Evolutionary conservation across 1,284 basidiomycete genomes (phyloP), one percentile per base, ranked within the genome.

Genomic region (Clitocybe nebularis): DNA sequence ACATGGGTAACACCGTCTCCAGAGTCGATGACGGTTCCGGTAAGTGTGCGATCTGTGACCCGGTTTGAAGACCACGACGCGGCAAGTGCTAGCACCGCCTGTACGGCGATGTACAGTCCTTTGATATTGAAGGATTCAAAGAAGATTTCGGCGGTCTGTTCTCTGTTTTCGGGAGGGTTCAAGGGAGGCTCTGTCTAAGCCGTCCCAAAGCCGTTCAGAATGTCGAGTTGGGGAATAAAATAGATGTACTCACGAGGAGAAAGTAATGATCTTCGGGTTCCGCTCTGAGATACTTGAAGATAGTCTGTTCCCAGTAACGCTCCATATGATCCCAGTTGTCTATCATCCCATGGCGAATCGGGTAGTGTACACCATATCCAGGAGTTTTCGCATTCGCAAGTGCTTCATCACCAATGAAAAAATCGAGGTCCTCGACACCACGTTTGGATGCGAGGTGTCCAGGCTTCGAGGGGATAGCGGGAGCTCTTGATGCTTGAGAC

Each of bases 291-390:
- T 99, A 99, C 71, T 99, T 99, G 84, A 99, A 99, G 78, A 99
- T 99, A 54, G 89, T 93, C 73, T 99, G 95, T 67, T 98, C 94
- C 96, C 95, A 99, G 69, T 94, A 99, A 7, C 96, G 77, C 66
- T 99, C 96, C 96, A 99, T 99, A 58, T 96, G 84, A 68, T 99
- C 96, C 96, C 96, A 99, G 62, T 99, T 98, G 54, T 99, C 96
- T 60, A 99, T 97, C 83, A 93, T 86, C 26, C 96, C 96, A 62
- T 99, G 96, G 43, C 90, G 81, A 61, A 99, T 98, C 16, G 96
- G 96, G 67, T 98, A 97, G 67, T 95, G 89, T 11, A 99, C 81
- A 29, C 89, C 86, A 69, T 99, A 99, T 54, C 81, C 90, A 34
- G 83, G 79, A 0, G 79, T 90, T 72, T 94, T 97, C 29, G 87